Evolutionary conservation across 1,284 basidiomycete genomes (phyloP).

Genomic region (Cutaneotrichosporon spelunceum): DNA sequence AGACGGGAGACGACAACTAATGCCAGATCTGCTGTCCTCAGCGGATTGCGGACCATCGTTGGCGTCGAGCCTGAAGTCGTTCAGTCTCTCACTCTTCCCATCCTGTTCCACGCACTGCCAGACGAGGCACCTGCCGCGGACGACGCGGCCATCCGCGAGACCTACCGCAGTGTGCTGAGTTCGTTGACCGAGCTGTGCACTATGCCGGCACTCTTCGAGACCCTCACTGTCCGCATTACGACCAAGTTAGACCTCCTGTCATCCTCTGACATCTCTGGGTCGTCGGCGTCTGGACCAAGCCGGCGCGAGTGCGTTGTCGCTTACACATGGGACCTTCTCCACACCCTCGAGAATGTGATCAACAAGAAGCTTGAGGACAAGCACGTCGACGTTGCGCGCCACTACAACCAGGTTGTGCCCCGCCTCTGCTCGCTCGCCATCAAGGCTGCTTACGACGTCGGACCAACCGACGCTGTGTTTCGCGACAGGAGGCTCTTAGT

Average conservation of each 20-base stretch:
- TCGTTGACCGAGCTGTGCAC: constrained; percentile 72
- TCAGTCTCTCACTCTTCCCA: constrained; percentile 71
- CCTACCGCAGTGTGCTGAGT: constrained; percentile 67
- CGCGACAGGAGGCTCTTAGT: constrained; percentile 65
- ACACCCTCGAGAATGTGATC: constrained; percentile 64
- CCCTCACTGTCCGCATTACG: constrained; percentile 71
- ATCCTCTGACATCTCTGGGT: constrained; percentile 10
- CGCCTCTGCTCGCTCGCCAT: constrained; percentile 69
- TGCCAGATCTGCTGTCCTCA: constrained; percentile 64
- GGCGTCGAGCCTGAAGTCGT: constrained; percentile 64
- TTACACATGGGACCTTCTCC: constrained; percentile 78
- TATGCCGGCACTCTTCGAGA: constrained; percentile 76
- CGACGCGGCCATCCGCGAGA: constrained; percentile 59
- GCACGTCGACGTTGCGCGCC: constrained; percentile 72
- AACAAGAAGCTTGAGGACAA: constrained; percentile 61
- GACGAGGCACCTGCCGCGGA: constrained; percentile 61
- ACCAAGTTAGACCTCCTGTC: constrained; percentile 69
- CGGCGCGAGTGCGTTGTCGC: constrained; percentile 63
- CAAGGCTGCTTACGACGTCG: constrained; percentile 50
- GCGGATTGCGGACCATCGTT: constrained; percentile 67
- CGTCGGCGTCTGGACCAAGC: background rate
- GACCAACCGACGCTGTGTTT: constrained; percentile 49
- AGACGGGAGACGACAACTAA: constrained; percentile 7
- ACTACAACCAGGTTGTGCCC: constrained; percentile 69
- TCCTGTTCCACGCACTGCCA: constrained; percentile 71